These are phyloP conservation scores for Copromyces sp. DNA, from an alignment of 495 filamentous ascomycete genomes.

Conservation along the genomic window DNA sequence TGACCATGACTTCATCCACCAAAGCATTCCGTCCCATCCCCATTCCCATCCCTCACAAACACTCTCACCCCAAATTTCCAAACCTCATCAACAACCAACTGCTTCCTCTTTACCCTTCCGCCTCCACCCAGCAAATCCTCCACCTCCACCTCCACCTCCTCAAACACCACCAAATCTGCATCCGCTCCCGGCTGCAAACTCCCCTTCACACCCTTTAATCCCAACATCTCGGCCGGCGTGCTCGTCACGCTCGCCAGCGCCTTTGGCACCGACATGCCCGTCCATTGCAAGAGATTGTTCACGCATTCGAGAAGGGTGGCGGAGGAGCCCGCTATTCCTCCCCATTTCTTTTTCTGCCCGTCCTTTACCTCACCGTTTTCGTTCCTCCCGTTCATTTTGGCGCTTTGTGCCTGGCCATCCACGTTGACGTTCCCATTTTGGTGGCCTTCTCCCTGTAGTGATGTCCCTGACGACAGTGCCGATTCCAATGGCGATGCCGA, in stretches of 20 bases:
- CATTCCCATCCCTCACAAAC: conserved; percentile 2
- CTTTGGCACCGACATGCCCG: conserved; percentile 49
- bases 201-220: conserved; percentile 56
- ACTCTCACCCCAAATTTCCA: conserved; percentile 20
- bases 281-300: conserved; percentile 68
- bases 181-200: conserved; percentile 57
- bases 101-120: background rate
- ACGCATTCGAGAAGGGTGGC: conserved; percentile 70
- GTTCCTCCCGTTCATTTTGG: background rate
- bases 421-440: background rate
- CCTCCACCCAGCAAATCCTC: background rate
- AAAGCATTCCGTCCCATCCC: background rate
- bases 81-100: conserved; percentile 16
- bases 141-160: conserved; percentile 29
- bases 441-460: background rate
- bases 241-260: conserved; percentile 61
- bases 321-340: conserved; percentile 32
- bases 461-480: background rate
- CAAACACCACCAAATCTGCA: conserved; percentile 68
- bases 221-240: conserved; percentile 65
- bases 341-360: background rate
- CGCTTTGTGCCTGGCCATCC: too few relatives aligned
- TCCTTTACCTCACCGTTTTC: conserved; percentile 3
- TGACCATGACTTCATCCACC: background rate
- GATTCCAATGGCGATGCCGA: background rate